Evolutionary conservation across 345 rosid genomes (phyloP), one percentile per base, ranked within the genome.

Genomic region (Pistacia vera): DNA sequence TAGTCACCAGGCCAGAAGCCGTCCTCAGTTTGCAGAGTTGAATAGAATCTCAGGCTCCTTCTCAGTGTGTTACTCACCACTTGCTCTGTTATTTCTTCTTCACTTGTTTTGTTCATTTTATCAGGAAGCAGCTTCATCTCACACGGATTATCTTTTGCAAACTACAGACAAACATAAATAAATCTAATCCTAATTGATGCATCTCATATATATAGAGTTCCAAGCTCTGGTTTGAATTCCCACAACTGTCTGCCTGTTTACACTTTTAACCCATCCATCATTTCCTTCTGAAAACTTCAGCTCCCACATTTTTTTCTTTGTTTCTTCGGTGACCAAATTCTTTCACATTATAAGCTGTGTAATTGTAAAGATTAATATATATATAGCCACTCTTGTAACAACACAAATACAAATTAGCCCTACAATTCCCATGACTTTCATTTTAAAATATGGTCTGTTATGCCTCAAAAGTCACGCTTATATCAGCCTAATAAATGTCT

Each of bases 1-100:
- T 88, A 92, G 68, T 92, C 97, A 57, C 85, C 89, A 12, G 97
- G 92, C 97, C 94, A 90, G 70, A 89, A 91, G 0, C 97, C 97
- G 83, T 88, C 91, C 16, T 87, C 80, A 3, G 84, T 36, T 75
- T 90, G 97, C 30, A 91, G 72, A 46, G 77, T 83, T 44, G 90
- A 86, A 82, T 86, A 86, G 81, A 83, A 91, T 55, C 83, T 82
- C 63, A 93, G 38, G 18, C 86, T 87, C 58, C 67, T 86, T 72
- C 79, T 84, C 76, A 93, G 8, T 59, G 84, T 66, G 8, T 25
- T 66, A 10, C 44, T 75, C 77, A 81, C 86, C 66, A 65, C 75
- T 69, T 85, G 77, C 63, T 80, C 82, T 8, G 58, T 61, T 68
- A 79, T 76, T 60, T 70, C 84, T 71, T 79, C 84, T 54, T 75